These are phyloP conservation scores for Termitomyces sp. DNA, from an alignment of 1,284 basidiomycete genomes.

Conservation along the genomic window DNA sequence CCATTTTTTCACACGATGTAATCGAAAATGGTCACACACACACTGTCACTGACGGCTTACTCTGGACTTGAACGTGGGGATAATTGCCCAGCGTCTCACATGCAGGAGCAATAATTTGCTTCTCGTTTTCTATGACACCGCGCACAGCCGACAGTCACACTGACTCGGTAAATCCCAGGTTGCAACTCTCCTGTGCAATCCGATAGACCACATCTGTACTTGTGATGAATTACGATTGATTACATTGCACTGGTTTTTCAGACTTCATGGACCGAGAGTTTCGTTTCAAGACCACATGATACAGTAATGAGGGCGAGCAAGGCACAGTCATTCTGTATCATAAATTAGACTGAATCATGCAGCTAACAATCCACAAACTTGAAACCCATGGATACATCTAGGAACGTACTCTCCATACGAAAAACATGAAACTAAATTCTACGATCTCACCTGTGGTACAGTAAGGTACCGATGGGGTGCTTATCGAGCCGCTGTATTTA, in stretches of 20 bases:
- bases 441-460: background rate
- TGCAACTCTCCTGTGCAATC: background rate
- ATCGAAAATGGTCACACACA: background rate
- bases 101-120: background rate
- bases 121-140: background rate
- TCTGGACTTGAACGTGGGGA: no score
- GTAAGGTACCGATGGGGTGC: background rate
- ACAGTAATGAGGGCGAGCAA: background rate
- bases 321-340: background rate
- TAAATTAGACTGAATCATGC: background rate
- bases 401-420: background rate
- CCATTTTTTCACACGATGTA: background rate
- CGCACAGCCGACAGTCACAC: no score
- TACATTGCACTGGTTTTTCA: background rate
- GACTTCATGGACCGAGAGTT: background rate
- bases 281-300: background rate
- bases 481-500: background rate
- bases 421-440: background rate
- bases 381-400: background rate
- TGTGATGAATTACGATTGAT: background rate
- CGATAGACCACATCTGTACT: background rate
- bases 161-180: background rate
- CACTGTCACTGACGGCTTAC: no score
- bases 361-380: background rate
- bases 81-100: background rate